These are phyloP conservation scores for Diutina scorzettiae DNA, from an alignment of 1,139 yeast genomes.

Conservation along the genomic window DNA sequence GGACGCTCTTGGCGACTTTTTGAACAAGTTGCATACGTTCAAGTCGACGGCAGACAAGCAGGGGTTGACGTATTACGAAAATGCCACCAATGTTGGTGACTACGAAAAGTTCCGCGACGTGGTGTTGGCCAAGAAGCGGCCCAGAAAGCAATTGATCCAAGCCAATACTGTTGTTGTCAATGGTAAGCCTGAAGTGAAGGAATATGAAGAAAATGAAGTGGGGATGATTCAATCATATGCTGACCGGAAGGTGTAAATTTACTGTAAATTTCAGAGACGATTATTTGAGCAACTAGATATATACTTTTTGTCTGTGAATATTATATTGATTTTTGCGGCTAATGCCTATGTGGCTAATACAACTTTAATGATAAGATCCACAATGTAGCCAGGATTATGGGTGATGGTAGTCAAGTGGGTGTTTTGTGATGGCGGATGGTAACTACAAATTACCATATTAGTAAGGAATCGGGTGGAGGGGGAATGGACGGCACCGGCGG, in stretches of 20 bases:
- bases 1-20: constrained; percentile 59
- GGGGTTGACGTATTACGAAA: constrained; percentile 52
- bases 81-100: constrained; percentile 59
- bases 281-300: neutral
- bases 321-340: too few species aligned
- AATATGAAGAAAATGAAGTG: constrained; percentile 60
- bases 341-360: too few species aligned
- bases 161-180: constrained; percentile 47
- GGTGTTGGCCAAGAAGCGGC: constrained; percentile 61
- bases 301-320: too few species aligned
- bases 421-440: too few species aligned
- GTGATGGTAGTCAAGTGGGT: too few species aligned
- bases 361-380: too few species aligned
- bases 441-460: too few species aligned
- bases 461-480: too few species aligned
- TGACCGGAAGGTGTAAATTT: constrained; percentile 36
- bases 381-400: too few species aligned
- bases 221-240: constrained; percentile 72
- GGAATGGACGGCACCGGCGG: too few species aligned
- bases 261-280: too few species aligned
- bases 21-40: constrained; percentile 61
- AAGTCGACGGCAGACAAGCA: constrained; percentile 63
- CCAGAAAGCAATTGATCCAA: constrained; percentile 77
- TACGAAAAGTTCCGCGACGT: constrained; percentile 53
- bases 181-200: constrained; percentile 42